Conservation (phyloP, 805 yeast genomes). For the Huiozyma naganishii region DNA sequence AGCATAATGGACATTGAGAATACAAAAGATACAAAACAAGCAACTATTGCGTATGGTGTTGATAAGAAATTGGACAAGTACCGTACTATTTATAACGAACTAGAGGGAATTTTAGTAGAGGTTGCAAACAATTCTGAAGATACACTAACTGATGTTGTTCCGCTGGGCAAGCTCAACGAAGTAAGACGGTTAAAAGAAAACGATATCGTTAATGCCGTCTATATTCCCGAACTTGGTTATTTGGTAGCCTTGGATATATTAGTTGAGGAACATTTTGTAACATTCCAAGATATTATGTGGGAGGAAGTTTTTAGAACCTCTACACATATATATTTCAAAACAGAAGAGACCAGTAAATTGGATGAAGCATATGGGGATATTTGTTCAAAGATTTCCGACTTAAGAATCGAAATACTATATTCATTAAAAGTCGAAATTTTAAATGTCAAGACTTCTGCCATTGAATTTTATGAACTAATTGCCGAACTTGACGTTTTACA, state of each 20-base stretch:
- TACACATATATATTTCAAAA: conserved; percentile 30
- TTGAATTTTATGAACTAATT: conserved; percentile 14
- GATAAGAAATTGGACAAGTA: conserved; percentile 22
- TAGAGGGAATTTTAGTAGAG: conserved; percentile 26
- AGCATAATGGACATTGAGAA: conserved; percentile 30
- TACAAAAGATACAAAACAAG: conserved; percentile 22
- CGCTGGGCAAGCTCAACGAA: conserved; percentile 5
- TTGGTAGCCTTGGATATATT: conserved; percentile 22
- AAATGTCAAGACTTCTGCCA: conserved; percentile 6
- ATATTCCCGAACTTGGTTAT: conserved; percentile 38
- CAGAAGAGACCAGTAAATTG: conserved; percentile 20
- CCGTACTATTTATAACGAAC: conserved; percentile 17
- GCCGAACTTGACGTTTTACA: conserved; percentile 31
- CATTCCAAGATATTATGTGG: conserved; percentile 19
- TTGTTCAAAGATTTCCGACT: conserved; percentile 31
- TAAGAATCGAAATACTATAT: conserved; percentile 33
- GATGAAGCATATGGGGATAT: conserved; percentile 35
- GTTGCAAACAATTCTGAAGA: conserved; percentile 11
- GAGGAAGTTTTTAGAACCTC: conserved; percentile 30
- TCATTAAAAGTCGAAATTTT: conserved; percentile 22
- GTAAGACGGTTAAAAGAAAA: conserved; percentile 2
- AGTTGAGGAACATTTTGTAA: conserved; percentile 1
- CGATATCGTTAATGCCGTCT: conserved; percentile 27
- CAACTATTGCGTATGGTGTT: conserved; percentile 25
- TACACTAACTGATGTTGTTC: conserved; percentile 4